These are phyloP conservation scores for Breynia disticha DNA, from an alignment of 441 rosid genomes.

Conservation along the genomic window DNA sequence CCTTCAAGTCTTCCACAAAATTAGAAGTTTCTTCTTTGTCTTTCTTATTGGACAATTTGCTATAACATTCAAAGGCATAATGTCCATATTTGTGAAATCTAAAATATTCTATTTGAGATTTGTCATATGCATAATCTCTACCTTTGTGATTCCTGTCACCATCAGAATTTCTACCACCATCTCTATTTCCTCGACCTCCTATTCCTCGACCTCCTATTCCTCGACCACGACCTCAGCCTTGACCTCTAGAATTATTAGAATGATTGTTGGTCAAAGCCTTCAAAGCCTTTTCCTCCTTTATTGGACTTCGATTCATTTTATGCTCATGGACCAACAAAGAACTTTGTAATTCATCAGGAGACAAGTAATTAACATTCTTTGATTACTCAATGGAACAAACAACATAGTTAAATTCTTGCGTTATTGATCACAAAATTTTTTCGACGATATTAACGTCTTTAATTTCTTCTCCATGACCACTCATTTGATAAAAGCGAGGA, in stretches of 20 bases:
- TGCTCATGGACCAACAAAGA: background rate
- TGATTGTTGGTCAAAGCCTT: background rate
- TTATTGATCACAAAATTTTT: background rate
- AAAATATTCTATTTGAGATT: too few species aligned
- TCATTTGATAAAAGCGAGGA: too few species aligned
- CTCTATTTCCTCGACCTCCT: too few species aligned
- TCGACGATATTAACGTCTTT: background rate
- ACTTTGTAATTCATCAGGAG: background rate
- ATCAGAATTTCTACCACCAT: background rate
- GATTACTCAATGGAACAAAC: slow-evolving; percentile 3
- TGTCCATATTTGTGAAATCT: too few species aligned
- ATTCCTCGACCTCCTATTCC: background rate
- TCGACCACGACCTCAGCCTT: background rate
- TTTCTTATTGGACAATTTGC: too few species aligned
- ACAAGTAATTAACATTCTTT: background rate
- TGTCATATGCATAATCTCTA: too few species aligned
- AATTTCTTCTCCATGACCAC: background rate
- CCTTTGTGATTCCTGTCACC: too few species aligned
- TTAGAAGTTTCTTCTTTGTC: too few species aligned
- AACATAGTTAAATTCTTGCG: background rate
- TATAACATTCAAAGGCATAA: too few species aligned
- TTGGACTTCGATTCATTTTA: background rate
- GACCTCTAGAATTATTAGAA: background rate
- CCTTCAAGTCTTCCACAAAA: too few species aligned
- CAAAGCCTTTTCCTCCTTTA: background rate